phyloP scores from a whole-genome alignment of 2,329 filamentous ascomycete genomes.

The Xylariales sp. region DNA sequence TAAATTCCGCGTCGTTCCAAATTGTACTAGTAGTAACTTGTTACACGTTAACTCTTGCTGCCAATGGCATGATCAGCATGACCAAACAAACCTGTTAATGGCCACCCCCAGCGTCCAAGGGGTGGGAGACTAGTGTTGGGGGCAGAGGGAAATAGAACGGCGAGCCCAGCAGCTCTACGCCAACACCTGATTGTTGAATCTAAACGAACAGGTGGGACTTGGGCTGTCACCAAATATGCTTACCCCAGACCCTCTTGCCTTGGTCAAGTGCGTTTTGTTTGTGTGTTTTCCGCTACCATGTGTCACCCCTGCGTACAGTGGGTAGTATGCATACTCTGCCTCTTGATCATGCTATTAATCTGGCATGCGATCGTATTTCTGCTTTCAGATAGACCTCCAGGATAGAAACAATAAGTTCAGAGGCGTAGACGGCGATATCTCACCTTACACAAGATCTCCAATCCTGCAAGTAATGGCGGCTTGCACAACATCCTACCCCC shows the following conservation, averaged over 20 bases:
- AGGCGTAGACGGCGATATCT: conserved; percentile 55
- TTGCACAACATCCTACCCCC: conserved; percentile 48
- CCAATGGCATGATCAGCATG: neutral
- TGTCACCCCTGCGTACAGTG: conserved; percentile 48
- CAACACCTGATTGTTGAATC: conserved; percentile 3
- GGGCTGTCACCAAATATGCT: conserved; percentile 6
- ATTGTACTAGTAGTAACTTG: conserved; percentile 10
- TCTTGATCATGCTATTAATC: conserved; percentile 38
- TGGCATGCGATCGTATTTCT: conserved; percentile 38
- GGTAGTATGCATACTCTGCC: conserved; percentile 44
- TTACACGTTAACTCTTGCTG: conserved; percentile 13
- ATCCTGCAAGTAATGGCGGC: conserved; percentile 51
- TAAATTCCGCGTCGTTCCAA: conserved; percentile 11
- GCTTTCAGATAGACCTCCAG: conserved; percentile 27
- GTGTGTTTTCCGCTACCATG: conserved; percentile 45
- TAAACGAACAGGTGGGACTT: conserved; percentile 15
- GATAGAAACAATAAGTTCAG: conserved; percentile 36
- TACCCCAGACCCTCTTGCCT: conserved; percentile 38
- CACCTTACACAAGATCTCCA: conserved; percentile 65
- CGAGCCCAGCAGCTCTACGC: conserved; percentile 1
- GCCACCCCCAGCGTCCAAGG: neutral
- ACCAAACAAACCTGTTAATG: neutral
- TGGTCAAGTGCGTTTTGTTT: conserved; percentile 38
- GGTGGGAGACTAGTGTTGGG: neutral
- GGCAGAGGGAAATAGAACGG: conserved; percentile 3